Base-by-base conservation (phyloP, 2,329 filamentous ascomycete species). In the Epichloe amarillans region DNA sequence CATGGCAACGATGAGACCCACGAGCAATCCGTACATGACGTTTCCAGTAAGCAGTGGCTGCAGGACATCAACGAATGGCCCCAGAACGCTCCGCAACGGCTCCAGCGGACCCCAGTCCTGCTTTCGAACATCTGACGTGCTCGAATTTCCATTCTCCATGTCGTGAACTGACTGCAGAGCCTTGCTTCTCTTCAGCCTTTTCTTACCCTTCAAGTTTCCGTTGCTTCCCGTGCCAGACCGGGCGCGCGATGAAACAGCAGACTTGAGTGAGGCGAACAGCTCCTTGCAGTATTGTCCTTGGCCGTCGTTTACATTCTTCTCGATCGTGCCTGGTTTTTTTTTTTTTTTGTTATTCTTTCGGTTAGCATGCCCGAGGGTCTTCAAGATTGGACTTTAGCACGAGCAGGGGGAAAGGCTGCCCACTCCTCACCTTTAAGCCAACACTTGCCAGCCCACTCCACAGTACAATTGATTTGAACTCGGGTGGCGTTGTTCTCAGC, bases 371-470 rank as follows among this genome's bases (percentile, higher is more conserved):
- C 26, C 26, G 26, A 30, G 8, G 8, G 26, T 30, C 26, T 30
- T 30, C 8, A 30, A 30, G 26, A 10, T 30, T 30, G 26, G 26
- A 30, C 4, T 30, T 7, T 30, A 10, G 26, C 26, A 10, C 26
- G 10, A 10, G 26, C 8, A n/a, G n/a, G 8, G 26, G 26, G 1
- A 3, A 30, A 30, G 3, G 26, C 26, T 30, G 2, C 26, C 4
- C 2, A 62, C 73, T 64, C 72, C 73, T 64, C 72, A 94, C 90
- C 88, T 72, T 93, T 96, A 44, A 98, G 72, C 93, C 93, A 98
- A 71, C 90, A 96, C 75, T 97, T 98, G 59, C 90, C 90, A 3
- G 84, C 84, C 94, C 94, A 98, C 62, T 98, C 94, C 42, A 96
- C 86, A 2, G 82, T 84, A 65, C 88, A 96, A 57, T 84, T 96